These are phyloP conservation scores for Scheffersomyces segobiensis DNA, from an alignment of 1,139 yeast genomes.

Conservation along the genomic window DNA sequence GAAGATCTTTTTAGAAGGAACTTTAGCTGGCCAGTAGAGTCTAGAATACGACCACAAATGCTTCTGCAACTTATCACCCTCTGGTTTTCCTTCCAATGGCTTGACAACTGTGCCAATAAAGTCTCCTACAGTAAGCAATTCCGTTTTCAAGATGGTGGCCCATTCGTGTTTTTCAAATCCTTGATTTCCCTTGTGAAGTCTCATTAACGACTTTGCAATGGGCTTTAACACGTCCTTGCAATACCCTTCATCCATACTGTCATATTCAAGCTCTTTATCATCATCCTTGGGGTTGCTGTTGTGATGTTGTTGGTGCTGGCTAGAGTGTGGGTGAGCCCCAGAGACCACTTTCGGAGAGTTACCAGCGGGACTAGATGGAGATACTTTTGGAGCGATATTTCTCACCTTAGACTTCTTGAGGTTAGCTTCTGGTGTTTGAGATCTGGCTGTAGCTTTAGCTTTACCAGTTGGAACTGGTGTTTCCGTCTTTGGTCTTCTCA, in stretches of 20 bases:
- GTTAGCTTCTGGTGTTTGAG: conserved; percentile 20
- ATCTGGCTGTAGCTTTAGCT: conserved; percentile 8
- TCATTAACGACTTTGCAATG: conserved; percentile 70
- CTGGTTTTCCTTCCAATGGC: conserved; percentile 14
- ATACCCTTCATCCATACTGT: conserved; percentile 75
- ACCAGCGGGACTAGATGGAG: conserved; percentile 8
- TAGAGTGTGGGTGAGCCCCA: neutral
- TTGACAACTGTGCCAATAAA: conserved; percentile 44
- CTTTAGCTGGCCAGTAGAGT: conserved; percentile 91
- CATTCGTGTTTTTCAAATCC: conserved; percentile 86
- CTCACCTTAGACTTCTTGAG: conserved; percentile 10
- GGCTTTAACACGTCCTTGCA: conserved; percentile 71
- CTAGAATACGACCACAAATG: conserved; percentile 93
- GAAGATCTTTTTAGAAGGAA: conserved; percentile 75
- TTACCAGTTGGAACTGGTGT: conserved; percentile 13
- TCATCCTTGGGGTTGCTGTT: conserved; percentile 13
- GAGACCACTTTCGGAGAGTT: conserved; percentile 11
- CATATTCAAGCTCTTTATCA: conserved; percentile 61
- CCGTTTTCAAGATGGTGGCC: conserved; percentile 73
- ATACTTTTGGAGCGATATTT: conserved; percentile 9
- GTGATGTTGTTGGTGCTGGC: conserved; percentile 8
- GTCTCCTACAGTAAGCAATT: conserved; percentile 78
- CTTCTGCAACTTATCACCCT: conserved; percentile 46
- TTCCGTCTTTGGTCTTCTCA: conserved; percentile 18
- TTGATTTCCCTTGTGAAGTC: conserved; percentile 74